Base-by-base conservation (phyloP, 139 green algal species). In the Coelastrella sp. region DNA sequence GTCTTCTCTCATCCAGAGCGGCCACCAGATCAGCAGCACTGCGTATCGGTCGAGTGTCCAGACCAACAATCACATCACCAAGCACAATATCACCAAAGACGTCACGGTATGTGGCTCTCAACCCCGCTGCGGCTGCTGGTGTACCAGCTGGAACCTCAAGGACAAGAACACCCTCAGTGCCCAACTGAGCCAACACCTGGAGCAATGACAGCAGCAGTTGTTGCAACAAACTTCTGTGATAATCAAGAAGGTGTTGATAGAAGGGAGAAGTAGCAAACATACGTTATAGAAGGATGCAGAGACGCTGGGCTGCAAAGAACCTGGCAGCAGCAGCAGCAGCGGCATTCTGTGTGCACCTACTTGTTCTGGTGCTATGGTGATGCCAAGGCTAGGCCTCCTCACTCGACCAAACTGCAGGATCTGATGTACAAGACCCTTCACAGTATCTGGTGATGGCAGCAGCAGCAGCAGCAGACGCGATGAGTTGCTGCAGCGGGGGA, bases 81-180 rank as follows among this genome's bases (percentile, higher is more conserved):
- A 97, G 81, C 11, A 97, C 57, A 17, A 87, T 40, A 1, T 67
- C 37, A 19, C 86, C 83, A 37, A 79, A 69, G 64, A 35, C 72
- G 84, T 97, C 91, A 0, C 94, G 79, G 8, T 50, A 87, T 4
- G 93, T 96, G 63, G 89, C 87, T 38, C 88, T 87, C 35, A 97
- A 59, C 38, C 87, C 87, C 0, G 84, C 84, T 38, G 30, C 43
- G 13, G 66, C 84, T 5, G 87, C 87, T 34, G 87, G 87, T 32
- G 81, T 86, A 72, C 87, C 87, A 15, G 66, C 43, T n/a, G 84
- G 76, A 2, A 91, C 87, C 25, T 95, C 90, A 30, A 98, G 86
- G 72, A 98, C 90, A 60, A 98, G 85, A 37, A 98, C 93, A 23
- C 95, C 89, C 37, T 88, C 48, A 48, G 83, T 37, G 0, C 87